These are phyloP conservation scores for Penicillium flavigenum DNA, from an alignment of 495 filamentous ascomycete species.

Conservation along the genomic window DNA sequence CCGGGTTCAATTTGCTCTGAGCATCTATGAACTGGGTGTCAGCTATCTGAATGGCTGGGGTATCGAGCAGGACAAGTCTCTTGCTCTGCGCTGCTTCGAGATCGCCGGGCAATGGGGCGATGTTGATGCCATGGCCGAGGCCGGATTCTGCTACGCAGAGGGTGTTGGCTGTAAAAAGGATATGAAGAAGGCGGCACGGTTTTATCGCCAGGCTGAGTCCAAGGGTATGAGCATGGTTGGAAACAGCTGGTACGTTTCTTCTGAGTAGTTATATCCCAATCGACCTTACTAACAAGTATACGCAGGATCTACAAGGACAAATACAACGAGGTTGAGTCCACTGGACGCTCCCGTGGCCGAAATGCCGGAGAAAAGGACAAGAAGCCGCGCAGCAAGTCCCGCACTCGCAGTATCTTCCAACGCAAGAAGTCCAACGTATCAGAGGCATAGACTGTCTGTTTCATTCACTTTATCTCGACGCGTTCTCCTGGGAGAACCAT, in stretches of 20 bases:
- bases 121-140: conserved; percentile 84
- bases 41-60: conserved; percentile 98
- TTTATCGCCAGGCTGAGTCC: conserved; percentile 84
- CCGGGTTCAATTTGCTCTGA: conserved; percentile 88
- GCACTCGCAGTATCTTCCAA: conserved; percentile 66
- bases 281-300: conserved; percentile 13
- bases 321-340: conserved; percentile 72
- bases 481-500: conserved; percentile 5
- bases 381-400: conserved; percentile 61
- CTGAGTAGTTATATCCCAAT: not conserved
- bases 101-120: conserved; percentile 98
- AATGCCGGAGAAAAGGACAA: conserved; percentile 47
- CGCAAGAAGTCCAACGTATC: conserved; percentile 54
- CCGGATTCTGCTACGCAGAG: conserved; percentile 84
- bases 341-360: conserved; percentile 38
- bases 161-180: conserved; percentile 91
- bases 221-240: conserved; percentile 97
- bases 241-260: conserved; percentile 80
- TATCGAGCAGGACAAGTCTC: conserved; percentile 82
- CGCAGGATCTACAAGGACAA: conserved; percentile 91
- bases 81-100: conserved; percentile 91
- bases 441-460: conserved; percentile 30
- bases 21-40: conserved; percentile 94
- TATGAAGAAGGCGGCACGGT: conserved; percentile 87
- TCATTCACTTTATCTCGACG: conserved; percentile 11